Evolutionary conservation across 192 early-diverging fungal species (phyloP), one percentile per base, ranked within the genome.

Genomic region (Coemansia sp.): DNA sequence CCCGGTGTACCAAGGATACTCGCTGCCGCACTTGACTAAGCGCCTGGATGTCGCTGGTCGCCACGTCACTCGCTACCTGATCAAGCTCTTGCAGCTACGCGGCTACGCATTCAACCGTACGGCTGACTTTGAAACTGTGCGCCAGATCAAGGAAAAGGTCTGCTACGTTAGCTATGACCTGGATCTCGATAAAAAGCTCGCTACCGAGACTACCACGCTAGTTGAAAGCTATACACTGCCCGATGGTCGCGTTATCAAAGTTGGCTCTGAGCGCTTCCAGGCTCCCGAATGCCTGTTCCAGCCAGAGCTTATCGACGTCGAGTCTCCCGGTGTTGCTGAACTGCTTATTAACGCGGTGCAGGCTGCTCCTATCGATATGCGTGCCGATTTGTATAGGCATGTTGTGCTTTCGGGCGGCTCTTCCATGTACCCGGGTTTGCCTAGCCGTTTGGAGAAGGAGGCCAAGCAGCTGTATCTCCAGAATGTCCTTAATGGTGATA

Each of bases 241-340:
- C 45, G 98, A 99, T 76, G 98, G 98, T 21, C 93, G 95, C 42
- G 88, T 98, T 31, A 99, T 99, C 80, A 99, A 97, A 77, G 91
- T 99, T 25, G 97, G 98, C 10, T 96, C 95, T 15, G 98, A 99
- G 83, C 83, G 98, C 62, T 99, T 97, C 84, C 94, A 98, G 75
- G 98, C 96, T 9, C 96, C 98, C 38, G 98, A 99, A 76, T 95
- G 94, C 64, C 85, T 99, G 78, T 98, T 99, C 93, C 95, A 98
- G 67, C 98, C 98, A 42, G 91, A 95, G 74, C 89, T 99, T 58
- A 90, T 99, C 53, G 96, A 98, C 76, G 90, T 95, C 48, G 98
- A 99, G 74, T 88, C 92, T 11, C 85, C 89, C 6, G 98, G 98
- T 45, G 88, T 99, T 57, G 95, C 95, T 34, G 97, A 99, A 75